A percentile compares a stretch with the other conserved stretches of the same genome.
Evolutionary conservation across 139 green algal genomes (phyloP).

Genomic region (Chlamydomonas sp.): DNA sequence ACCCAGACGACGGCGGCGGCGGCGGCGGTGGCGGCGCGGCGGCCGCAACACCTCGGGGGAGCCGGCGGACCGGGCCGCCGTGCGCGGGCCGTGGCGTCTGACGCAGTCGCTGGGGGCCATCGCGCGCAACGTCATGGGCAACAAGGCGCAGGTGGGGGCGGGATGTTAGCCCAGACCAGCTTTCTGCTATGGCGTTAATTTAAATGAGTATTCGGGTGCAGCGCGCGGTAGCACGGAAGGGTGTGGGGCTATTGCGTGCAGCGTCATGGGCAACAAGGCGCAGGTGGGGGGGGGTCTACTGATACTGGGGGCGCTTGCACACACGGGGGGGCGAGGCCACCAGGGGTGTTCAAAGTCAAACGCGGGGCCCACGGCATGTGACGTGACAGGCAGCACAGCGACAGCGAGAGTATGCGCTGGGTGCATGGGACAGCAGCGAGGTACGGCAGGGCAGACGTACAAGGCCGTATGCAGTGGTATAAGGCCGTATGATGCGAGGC

Average conservation of each 20-base stretch:
- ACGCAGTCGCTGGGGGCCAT: slow-evolving; percentile 5
- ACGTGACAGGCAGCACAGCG: too few relatives aligned
- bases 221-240: too few relatives aligned
- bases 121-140: slow-evolving; percentile 8
- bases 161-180: too few relatives aligned
- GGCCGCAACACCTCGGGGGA: background rate
- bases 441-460: too few relatives aligned
- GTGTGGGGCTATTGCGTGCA: background rate
- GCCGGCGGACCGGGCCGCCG: background rate
- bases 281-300: background rate
- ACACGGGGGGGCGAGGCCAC: background rate
- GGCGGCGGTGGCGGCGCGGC: background rate
- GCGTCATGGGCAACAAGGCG: slow-evolving; percentile 25
- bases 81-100: slow-evolving; percentile 9
- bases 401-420: too few relatives aligned
- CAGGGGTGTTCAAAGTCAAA: too few relatives aligned
- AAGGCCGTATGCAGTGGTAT: too few relatives aligned
- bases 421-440: too few relatives aligned
- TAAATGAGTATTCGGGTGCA: too few relatives aligned
- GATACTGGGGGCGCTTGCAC: background rate
- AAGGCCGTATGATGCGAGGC: too few relatives aligned
- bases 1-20: background rate
- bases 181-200: too few relatives aligned
- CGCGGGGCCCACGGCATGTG: too few relatives aligned
- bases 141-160: background rate